Evolutionary conservation across 495 filamentous ascomycete genomes (phyloP).

Genomic region (Stereocaulon alpinum): DNA sequence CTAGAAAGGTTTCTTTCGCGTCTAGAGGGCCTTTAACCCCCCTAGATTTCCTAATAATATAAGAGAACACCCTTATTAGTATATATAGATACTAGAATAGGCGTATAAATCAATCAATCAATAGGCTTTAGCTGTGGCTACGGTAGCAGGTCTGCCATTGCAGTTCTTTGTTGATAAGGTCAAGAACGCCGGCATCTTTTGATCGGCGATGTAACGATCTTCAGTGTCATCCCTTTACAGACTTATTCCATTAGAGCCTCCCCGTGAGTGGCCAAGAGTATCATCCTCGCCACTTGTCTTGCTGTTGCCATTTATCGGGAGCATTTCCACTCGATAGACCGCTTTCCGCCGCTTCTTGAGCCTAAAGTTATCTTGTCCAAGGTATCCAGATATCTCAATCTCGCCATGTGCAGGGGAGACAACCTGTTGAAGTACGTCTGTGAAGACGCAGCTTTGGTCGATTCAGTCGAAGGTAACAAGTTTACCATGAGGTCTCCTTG

Average conservation of each 20-base stretch:
- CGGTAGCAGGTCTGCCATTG: slow-evolving; percentile 32
- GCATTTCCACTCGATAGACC: too few relatives aligned
- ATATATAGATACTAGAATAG: too few relatives aligned
- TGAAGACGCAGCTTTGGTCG: slow-evolving; percentile 30
- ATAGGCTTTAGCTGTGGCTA: slow-evolving; percentile 25
- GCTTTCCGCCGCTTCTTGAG: slow-evolving; percentile 2
- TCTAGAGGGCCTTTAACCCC: too few relatives aligned
- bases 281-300: too few relatives aligned
- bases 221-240: slow-evolving; percentile 2
- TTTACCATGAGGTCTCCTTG: slow-evolving; percentile 26
- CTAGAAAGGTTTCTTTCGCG: too few relatives aligned
- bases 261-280: too few relatives aligned
- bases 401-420: slow-evolving; percentile 28
- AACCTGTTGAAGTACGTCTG: slow-evolving; percentile 25
- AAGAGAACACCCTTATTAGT: too few relatives aligned
- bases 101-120: too few relatives aligned
- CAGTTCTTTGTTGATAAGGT: slow-evolving; percentile 30
- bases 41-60: too few relatives aligned
- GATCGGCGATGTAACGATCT: slow-evolving; percentile 23
- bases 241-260: too few relatives aligned
- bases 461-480: slow-evolving; percentile 25
- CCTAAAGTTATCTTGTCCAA: slow-evolving; percentile 29
- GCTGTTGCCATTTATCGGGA: too few relatives aligned
- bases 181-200: slow-evolving; percentile 24
- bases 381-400: slow-evolving; percentile 31